phyloP scores from a whole-genome alignment of 2,329 filamentous ascomycete genomes.

The Juglanconis sp. region DNA sequence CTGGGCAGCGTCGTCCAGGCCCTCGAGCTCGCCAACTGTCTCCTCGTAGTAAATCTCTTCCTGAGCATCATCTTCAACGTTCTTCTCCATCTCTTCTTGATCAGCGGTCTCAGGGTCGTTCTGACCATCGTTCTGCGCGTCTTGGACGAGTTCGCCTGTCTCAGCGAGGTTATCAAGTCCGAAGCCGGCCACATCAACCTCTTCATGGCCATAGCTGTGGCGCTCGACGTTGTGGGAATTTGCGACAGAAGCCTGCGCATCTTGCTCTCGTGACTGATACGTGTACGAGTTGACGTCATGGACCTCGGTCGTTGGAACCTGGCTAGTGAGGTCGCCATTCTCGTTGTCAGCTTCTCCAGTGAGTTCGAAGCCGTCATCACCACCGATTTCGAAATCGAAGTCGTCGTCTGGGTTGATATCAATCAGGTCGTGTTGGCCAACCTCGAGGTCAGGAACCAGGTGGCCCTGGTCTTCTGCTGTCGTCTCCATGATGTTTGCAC shows the following conservation, averaged over 20 bases:
- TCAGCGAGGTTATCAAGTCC: constrained; percentile 18
- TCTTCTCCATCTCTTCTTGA: constrained; percentile 5
- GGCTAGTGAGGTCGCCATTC: neutral
- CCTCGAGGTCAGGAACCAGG: constrained; percentile 6
- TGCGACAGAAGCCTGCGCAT: neutral
- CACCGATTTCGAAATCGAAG: constrained; percentile 30
- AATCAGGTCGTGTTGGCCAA: constrained; percentile 17
- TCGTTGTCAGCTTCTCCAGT: constrained; percentile 11
- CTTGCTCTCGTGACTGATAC: neutral
- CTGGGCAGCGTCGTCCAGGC: constrained; percentile 21
- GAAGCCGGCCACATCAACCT: constrained; percentile 15
- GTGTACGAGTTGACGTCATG: neutral
- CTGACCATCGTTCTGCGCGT: neutral
- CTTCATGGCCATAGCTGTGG: neutral
- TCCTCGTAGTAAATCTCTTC: constrained; percentile 38
- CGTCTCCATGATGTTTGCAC: constrained; percentile 20
- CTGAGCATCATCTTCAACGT: constrained; percentile 19
- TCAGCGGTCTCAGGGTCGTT: neutral
- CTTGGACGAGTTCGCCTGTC: neutral
- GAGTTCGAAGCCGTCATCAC: constrained; percentile 19
- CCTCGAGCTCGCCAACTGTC: neutral
- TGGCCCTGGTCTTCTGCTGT: constrained; percentile 12
- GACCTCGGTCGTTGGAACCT: neutral
- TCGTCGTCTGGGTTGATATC: constrained; percentile 23
- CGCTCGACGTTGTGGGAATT: neutral